Percentiles rank a stretch among this genome's conserved stretches.
Conservation (phyloP, 345 rosid species). For the Gossypium herbaceum region DNA sequence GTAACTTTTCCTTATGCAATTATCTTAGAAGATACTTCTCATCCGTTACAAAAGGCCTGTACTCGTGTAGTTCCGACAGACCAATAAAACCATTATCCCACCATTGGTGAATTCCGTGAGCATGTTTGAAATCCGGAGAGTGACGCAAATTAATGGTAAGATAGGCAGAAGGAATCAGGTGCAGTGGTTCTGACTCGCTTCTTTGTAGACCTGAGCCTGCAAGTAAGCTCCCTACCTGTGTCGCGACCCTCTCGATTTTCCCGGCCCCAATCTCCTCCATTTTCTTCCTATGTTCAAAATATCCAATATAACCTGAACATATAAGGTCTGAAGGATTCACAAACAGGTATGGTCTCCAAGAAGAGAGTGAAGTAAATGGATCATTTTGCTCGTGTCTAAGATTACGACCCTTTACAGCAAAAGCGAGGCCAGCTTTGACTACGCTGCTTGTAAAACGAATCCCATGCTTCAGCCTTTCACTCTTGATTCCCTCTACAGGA, state of each 20-base stretch:
- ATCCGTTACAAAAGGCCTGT: neutral
- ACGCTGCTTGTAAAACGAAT: slow-evolving; percentile 49
- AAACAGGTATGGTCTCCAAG: slow-evolving; percentile 51
- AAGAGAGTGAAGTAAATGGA: slow-evolving; percentile 32
- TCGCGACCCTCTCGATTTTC: slow-evolving; percentile 44
- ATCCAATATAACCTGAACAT: slow-evolving; percentile 55
- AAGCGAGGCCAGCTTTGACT: slow-evolving; percentile 55
- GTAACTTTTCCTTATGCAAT: neutral
- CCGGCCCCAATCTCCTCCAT: slow-evolving; percentile 57
- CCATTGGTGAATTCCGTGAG: slow-evolving; percentile 77
- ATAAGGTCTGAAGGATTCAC: slow-evolving; percentile 53
- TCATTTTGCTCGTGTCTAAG: slow-evolving; percentile 24
- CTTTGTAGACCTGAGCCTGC: slow-evolving; percentile 26
- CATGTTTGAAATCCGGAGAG: slow-evolving; percentile 41
- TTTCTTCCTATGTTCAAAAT: slow-evolving; percentile 61
- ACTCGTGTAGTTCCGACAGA: slow-evolving; percentile 32
- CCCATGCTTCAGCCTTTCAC: slow-evolving; percentile 45
- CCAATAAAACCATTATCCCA: slow-evolving; percentile 51
- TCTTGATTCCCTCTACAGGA: slow-evolving; percentile 48
- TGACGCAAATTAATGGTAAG: slow-evolving; percentile 36
- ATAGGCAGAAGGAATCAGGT: slow-evolving; percentile 59
- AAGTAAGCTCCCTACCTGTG: slow-evolving; percentile 36
- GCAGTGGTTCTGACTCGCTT: slow-evolving; percentile 38
- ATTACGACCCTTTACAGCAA: slow-evolving; percentile 37
- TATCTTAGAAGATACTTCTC: neutral